phyloP scores from a whole-genome alignment of 1,284 basidiomycete species.

The Cerioporus squamosus region DNA sequence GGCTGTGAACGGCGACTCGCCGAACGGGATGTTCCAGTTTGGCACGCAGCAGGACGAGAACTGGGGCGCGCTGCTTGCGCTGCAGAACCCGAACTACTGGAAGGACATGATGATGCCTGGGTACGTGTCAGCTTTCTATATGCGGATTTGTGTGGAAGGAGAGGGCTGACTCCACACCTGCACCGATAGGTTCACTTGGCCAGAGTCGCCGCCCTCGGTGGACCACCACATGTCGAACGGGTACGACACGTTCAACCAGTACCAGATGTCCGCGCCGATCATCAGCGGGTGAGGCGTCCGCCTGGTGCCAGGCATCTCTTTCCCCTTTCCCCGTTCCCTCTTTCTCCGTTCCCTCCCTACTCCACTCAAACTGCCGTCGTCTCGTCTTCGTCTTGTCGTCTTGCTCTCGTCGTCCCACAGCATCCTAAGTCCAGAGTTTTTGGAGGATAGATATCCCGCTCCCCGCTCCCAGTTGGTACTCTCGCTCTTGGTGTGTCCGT shows the following conservation, averaged over 20 bases:
- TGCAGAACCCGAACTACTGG: slow-evolving; percentile 76
- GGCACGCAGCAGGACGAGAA: slow-evolving; percentile 44
- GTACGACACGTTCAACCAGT: slow-evolving; percentile 18
- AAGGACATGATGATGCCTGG: slow-evolving; percentile 83
- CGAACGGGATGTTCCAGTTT: slow-evolving; percentile 26
- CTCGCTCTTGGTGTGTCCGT: no score
- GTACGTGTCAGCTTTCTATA: no score
- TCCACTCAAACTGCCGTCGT: no score
- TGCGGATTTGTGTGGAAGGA: no score
- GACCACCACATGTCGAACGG: slow-evolving; percentile 14
- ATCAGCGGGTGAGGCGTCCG: slow-evolving; percentile 13
- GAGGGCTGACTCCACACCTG: background rate
- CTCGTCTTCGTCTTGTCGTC: no score
- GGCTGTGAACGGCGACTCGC: slow-evolving; percentile 18
- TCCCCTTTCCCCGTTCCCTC: no score
- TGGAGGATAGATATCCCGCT: no score
- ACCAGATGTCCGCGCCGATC: slow-evolving; percentile 23
- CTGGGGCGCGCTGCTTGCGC: slow-evolving; percentile 71
- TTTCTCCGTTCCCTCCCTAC: no score
- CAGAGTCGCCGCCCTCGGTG: slow-evolving; percentile 24
- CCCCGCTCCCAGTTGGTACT: no score
- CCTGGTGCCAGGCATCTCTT: no score
- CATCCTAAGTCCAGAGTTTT: no score
- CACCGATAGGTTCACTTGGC: slow-evolving; percentile 28
- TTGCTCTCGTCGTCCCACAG: no score